Percentiles rank a stretch among this genome's conserved stretches.
Evolutionary conservation across 2,329 filamentous ascomycete genomes (phyloP).

Genomic region (Alternaria arbusti): DNA sequence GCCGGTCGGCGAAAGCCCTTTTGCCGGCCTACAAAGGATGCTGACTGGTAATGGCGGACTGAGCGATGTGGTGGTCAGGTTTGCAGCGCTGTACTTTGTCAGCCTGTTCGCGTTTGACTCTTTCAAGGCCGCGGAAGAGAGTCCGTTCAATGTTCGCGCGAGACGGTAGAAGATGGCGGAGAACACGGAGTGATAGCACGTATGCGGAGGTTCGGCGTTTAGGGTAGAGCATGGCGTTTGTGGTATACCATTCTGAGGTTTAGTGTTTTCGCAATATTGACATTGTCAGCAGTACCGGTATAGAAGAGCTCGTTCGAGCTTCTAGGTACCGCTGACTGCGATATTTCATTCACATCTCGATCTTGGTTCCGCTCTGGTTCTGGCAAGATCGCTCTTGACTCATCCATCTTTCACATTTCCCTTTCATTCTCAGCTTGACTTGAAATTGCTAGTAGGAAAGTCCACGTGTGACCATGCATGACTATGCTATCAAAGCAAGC

Average conservation of each 20-base stretch:
- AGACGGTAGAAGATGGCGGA: slow-evolving; percentile 13
- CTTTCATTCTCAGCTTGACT: background rate
- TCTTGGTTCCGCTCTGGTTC: background rate
- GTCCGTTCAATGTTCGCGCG: slow-evolving; percentile 51
- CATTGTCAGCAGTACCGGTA: background rate
- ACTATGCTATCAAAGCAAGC: background rate
- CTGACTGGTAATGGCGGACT: slow-evolving; percentile 44
- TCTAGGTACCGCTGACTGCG: background rate
- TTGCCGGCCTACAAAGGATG: slow-evolving; percentile 34
- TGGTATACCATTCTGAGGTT: slow-evolving; percentile 4
- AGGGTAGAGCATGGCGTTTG: slow-evolving; percentile 4
- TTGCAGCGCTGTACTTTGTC: slow-evolving; percentile 55
- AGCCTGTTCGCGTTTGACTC: slow-evolving; percentile 56
- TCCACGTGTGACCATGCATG: background rate
- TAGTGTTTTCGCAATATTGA: background rate
- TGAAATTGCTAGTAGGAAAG: background rate
- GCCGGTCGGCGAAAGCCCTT: slow-evolving; percentile 29
- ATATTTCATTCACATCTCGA: background rate
- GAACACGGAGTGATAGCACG: background rate
- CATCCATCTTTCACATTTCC: background rate
- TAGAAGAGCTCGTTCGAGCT: background rate
- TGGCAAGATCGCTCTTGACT: background rate
- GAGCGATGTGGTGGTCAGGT: slow-evolving; percentile 51
- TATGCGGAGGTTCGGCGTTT: slow-evolving; percentile 1
- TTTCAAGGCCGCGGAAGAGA: slow-evolving; percentile 52